phyloP scores from a whole-genome alignment of 208 protist species.

The Zelonia costaricensis region DNA sequence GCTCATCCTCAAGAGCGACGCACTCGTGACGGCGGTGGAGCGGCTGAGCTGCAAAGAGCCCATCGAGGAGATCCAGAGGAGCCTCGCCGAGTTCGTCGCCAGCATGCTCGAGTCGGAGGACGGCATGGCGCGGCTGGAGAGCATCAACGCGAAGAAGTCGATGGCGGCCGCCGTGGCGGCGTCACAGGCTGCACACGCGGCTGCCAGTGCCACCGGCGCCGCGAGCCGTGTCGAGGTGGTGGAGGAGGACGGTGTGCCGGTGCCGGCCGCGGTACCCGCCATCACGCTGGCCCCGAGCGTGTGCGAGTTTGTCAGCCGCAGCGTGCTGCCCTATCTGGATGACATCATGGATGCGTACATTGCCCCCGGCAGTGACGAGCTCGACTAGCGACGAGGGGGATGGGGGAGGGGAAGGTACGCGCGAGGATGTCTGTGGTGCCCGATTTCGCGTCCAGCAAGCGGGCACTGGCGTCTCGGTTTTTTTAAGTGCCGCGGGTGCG shows the following conservation, averaged over 20 bases:
- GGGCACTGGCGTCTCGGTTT: too few relatives aligned
- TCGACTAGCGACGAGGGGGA: too few relatives aligned
- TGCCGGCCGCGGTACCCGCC: background rate
- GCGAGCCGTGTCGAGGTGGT: slow-evolving; percentile 30
- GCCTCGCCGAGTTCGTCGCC: slow-evolving; percentile 67
- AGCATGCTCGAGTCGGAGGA: slow-evolving; percentile 66
- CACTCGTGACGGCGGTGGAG: slow-evolving; percentile 44
- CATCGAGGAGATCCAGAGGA: slow-evolving; percentile 49
- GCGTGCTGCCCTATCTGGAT: slow-evolving; percentile 78
- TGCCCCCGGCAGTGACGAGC: slow-evolving; percentile 56
- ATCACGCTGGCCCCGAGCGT: slow-evolving; percentile 24
- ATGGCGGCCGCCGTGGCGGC: slow-evolving; percentile 35
- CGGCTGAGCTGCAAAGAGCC: slow-evolving; percentile 38
- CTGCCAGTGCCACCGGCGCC: background rate
- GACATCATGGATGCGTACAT: slow-evolving; percentile 83
- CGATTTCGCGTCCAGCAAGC: too few relatives aligned
- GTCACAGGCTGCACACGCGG: slow-evolving; percentile 18
- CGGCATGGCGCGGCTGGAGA: slow-evolving; percentile 68
- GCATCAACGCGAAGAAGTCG: slow-evolving; percentile 76
- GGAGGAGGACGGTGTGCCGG: slow-evolving; percentile 26
- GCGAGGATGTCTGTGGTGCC: too few relatives aligned
- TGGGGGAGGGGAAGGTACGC: too few relatives aligned
- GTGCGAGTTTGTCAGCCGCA: slow-evolving; percentile 48
- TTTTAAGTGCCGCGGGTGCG: too few relatives aligned
- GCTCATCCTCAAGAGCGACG: slow-evolving; percentile 50